Conservation (phyloP, 805 yeast species). For the Kodamaea restingae region DNA sequence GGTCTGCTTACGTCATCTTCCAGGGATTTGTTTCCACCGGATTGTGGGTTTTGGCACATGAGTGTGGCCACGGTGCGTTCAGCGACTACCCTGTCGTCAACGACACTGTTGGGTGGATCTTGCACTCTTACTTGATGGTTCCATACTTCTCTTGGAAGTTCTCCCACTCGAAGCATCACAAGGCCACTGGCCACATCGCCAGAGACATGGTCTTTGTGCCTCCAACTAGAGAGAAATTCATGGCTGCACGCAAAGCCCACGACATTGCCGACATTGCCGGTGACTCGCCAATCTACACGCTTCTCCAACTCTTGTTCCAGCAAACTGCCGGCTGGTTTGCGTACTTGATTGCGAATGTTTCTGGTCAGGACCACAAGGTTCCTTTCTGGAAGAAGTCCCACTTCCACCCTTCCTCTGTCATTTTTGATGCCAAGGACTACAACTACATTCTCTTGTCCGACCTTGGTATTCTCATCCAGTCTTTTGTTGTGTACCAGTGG, state of each 20-base stretch:
- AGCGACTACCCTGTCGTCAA: constrained; percentile 67
- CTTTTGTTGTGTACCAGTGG: constrained; percentile 55
- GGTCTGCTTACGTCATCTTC: constrained; percentile 37
- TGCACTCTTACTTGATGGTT: constrained; percentile 74
- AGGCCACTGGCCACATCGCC: constrained; percentile 78
- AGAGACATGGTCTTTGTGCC: constrained; percentile 88
- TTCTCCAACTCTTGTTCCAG: constrained; percentile 54
- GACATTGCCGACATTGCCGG: constrained; percentile 55
- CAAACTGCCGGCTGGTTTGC: constrained; percentile 76
- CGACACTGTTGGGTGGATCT: constrained; percentile 77
- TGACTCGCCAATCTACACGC: constrained; percentile 70
- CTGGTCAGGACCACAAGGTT: constrained; percentile 59
- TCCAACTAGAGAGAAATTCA: constrained; percentile 55
- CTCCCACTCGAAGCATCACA: constrained; percentile 84
- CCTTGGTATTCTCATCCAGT: constrained; percentile 59
- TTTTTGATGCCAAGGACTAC: constrained; percentile 70
- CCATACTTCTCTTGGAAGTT: constrained; percentile 88
- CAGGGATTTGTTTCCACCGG: constrained; percentile 53
- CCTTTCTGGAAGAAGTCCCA: constrained; percentile 55
- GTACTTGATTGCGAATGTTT: constrained; percentile 64
- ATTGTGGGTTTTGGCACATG: constrained; percentile 83
- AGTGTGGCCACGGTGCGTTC: constrained; percentile 89
- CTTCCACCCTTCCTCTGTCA: constrained; percentile 68
- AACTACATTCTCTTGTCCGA: constrained; percentile 71
- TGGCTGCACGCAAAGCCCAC: constrained; percentile 33